Conservation (phyloP, 805 yeast genomes). For the Candida silvatica region DNA sequence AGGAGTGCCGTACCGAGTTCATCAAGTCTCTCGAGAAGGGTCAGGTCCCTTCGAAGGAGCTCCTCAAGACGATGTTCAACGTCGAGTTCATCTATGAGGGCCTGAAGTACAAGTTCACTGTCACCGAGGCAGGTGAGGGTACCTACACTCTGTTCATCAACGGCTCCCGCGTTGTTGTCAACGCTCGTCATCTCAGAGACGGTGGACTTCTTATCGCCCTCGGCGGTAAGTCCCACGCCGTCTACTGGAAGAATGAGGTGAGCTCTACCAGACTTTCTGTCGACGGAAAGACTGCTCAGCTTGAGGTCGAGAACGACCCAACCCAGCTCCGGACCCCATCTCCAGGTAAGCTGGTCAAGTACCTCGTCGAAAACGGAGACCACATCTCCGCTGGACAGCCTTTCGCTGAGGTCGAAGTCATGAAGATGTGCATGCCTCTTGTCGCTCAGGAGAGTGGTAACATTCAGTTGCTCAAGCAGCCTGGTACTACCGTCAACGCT, state of each 20-base stretch:
- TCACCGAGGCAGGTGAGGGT: slow-evolving; percentile 84
- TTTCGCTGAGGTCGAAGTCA: slow-evolving; percentile 97
- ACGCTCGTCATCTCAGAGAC: slow-evolving; percentile 83
- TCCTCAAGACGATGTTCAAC: slow-evolving; percentile 81
- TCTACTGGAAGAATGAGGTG: slow-evolving; percentile 97
- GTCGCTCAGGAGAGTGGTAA: slow-evolving; percentile 90
- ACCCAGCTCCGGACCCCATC: slow-evolving; percentile 98
- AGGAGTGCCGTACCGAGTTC: slow-evolving; percentile 62
- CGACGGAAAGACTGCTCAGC: slow-evolving; percentile 87
- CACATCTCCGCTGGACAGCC: slow-evolving; percentile 88
- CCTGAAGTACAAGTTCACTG: slow-evolving; percentile 86
- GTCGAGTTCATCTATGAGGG: slow-evolving; percentile 96
- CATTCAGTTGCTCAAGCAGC: slow-evolving; percentile 90
- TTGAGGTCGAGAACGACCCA: slow-evolving; percentile 96
- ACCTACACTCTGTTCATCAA: slow-evolving; percentile 84
- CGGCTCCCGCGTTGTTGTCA: slow-evolving; percentile 84
- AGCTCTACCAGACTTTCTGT: slow-evolving; percentile 91
- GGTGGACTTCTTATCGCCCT: slow-evolving; percentile 87
- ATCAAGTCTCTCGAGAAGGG: slow-evolving; percentile 82
- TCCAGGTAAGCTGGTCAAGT: slow-evolving; percentile 95
- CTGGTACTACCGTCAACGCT: slow-evolving; percentile 94
- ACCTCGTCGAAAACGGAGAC: slow-evolving; percentile 91
- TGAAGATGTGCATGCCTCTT: slow-evolving; percentile 99
- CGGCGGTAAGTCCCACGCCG: slow-evolving; percentile 89
- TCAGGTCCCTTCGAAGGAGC: slow-evolving; percentile 80